Percentiles rank a stretch among this genome's conserved stretches.
Conservation (phyloP, 1,284 basidiomycete genomes). For the Anthracocystis walkeri region DNA sequence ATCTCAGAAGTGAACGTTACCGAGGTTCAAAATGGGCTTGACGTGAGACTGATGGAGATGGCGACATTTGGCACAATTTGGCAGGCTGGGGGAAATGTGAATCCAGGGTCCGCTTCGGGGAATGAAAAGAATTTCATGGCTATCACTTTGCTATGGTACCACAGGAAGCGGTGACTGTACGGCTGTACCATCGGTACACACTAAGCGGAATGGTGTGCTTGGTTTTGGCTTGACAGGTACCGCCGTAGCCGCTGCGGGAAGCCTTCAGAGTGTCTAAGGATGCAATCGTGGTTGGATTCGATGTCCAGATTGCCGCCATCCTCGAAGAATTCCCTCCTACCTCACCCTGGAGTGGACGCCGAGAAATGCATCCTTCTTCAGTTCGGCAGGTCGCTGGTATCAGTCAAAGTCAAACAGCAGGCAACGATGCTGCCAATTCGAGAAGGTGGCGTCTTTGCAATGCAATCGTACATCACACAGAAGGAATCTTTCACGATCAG, state of each 20-base stretch:
- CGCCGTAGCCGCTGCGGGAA: not conserved
- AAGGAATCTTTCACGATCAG: not conserved
- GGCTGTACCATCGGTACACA: too few relatives aligned
- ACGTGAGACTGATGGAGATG: slow-evolving; percentile 9
- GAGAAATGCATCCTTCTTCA: too few relatives aligned
- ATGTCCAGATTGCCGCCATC: too few relatives aligned
- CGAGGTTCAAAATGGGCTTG: not conserved
- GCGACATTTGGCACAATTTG: slow-evolving; percentile 16
- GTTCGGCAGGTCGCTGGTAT: too few relatives aligned
- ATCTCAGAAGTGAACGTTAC: too few relatives aligned
- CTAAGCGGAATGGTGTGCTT: too few relatives aligned
- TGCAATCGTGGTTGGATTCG: too few relatives aligned
- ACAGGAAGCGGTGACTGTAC: too few relatives aligned
- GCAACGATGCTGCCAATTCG: too few relatives aligned
- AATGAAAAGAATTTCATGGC: not conserved
- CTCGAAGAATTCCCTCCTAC: too few relatives aligned
- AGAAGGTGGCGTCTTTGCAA: not conserved
- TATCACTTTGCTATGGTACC: not conserved
- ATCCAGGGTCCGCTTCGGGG: slow-evolving; percentile 4
- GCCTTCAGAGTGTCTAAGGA: not conserved
- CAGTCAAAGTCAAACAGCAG: too few relatives aligned
- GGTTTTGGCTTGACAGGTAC: not conserved
- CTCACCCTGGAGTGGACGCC: too few relatives aligned
- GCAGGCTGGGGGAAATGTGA: slow-evolving; percentile 10
- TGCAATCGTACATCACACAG: not conserved